Percentiles rank a stretch among this genome's conserved stretches.
Evolutionary conservation across 139 green algal species (phyloP).

Genomic region (Auxenochlorella pyrenoidosa): DNA sequence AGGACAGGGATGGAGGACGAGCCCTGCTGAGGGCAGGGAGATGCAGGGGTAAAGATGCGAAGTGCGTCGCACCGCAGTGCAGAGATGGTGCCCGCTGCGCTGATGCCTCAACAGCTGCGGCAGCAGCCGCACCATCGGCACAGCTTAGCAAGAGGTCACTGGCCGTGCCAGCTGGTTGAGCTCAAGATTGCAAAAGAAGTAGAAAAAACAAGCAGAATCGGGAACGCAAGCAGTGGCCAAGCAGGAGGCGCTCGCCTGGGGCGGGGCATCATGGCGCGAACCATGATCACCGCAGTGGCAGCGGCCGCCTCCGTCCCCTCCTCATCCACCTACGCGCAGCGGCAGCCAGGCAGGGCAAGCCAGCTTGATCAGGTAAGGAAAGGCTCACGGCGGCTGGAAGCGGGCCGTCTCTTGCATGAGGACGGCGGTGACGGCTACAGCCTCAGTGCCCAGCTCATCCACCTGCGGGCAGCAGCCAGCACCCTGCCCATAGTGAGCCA

Average conservation of each 20-base stretch:
- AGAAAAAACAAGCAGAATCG: no score
- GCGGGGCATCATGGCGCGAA: slow-evolving; percentile 10
- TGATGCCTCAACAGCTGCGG: no score
- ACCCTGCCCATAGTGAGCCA: background rate
- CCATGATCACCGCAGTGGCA: slow-evolving; percentile 45
- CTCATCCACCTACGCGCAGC: slow-evolving; percentile 25
- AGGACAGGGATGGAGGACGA: no score
- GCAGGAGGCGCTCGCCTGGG: background rate
- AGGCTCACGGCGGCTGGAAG: background rate
- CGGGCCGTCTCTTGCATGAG: background rate
- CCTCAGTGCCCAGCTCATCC: background rate
- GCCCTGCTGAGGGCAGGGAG: no score
- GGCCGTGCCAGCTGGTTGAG: no score
- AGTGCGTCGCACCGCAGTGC: no score
- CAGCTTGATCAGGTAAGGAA: background rate
- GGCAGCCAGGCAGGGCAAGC: background rate
- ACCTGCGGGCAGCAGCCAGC: background rate
- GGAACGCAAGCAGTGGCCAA: no score
- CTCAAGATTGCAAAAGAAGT: no score
- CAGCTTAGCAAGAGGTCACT: no score
- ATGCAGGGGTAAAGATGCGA: no score
- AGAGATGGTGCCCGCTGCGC: no score
- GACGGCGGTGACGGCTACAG: background rate
- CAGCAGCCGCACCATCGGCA: no score
- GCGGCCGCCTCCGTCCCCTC: slow-evolving; percentile 38